These are phyloP conservation scores for Aureobasidium sp. DNA, from an alignment of 2,329 filamentous ascomycete species.

Conservation along the genomic window DNA sequence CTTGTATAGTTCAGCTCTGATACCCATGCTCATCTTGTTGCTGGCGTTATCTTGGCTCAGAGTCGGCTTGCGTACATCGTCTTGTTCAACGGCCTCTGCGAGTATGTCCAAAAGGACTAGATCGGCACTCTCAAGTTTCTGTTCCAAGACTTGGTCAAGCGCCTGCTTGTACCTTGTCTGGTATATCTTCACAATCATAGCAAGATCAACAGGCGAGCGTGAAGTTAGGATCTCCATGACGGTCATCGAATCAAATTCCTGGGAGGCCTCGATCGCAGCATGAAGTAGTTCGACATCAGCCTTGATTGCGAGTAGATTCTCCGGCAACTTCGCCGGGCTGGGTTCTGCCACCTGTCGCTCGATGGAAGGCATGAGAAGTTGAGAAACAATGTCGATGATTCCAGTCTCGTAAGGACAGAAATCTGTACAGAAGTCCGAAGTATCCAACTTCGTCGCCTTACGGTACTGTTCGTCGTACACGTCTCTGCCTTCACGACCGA, in stretches of 20 bases:
- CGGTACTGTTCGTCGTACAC: conserved; percentile 45
- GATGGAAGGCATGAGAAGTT: conserved; percentile 34
- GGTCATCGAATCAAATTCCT: background rate
- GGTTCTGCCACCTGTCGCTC: background rate
- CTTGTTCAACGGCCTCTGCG: background rate
- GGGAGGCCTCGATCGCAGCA: background rate
- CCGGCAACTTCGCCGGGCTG: background rate
- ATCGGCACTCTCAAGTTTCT: background rate
- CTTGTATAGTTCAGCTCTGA: conserved; percentile 49
- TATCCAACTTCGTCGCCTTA: conserved; percentile 45
- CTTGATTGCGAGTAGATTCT: background rate
- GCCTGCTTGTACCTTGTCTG: background rate
- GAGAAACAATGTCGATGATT: conserved; percentile 43
- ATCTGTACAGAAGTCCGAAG: conserved; percentile 35
- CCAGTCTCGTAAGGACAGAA: conserved; percentile 45
- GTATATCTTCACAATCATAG: background rate
- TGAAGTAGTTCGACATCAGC: background rate
- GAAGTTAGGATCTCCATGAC: background rate
- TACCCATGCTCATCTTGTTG: conserved; percentile 16
- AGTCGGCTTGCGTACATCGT: background rate
- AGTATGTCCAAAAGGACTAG: background rate
- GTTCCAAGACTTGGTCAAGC: background rate
- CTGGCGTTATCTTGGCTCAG: no score
- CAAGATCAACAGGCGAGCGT: background rate
- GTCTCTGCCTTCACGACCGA: conserved; percentile 37